phyloP scores from a whole-genome alignment of 176 grass and related monocot species.

The Stipa capillata region DNA sequence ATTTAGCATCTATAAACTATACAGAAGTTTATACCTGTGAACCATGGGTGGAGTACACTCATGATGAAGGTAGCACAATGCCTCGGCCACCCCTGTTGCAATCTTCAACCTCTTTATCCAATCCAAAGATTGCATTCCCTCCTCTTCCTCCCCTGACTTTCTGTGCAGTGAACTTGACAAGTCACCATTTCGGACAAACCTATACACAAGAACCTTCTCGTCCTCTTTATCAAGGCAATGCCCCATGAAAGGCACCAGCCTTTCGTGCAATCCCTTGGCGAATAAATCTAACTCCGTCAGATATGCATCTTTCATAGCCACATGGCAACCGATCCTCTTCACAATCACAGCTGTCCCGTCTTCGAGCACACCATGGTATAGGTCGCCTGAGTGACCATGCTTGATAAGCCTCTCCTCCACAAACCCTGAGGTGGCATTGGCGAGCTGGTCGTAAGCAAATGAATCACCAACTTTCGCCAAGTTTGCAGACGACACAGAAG shows the following conservation, averaged over 20 bases:
- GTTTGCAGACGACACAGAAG: constrained; percentile 27
- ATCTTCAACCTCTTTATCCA: constrained; percentile 99
- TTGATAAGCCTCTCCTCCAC: constrained; percentile 67
- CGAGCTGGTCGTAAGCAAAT: constrained; percentile 60
- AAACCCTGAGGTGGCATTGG: constrained; percentile 45
- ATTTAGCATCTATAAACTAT: constrained; percentile 1
- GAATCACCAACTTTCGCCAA: constrained; percentile 63
- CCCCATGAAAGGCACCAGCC: constrained; percentile 71
- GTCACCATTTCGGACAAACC: constrained; percentile 67
- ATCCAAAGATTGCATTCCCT: constrained; percentile 85
- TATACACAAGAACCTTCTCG: constrained; percentile 91
- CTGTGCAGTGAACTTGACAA: constrained; percentile 62
- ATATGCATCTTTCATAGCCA: constrained; percentile 54
- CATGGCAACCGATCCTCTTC: constrained; percentile 48
- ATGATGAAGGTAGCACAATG: constrained; percentile 89
- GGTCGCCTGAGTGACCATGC: constrained; percentile 65
- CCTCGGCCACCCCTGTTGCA: constrained; percentile 87
- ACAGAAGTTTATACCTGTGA: constrained; percentile 66
- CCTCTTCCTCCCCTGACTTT: constrained; percentile 67
- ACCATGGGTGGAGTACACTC: constrained; percentile 88
- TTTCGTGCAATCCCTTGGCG: constrained; percentile 54
- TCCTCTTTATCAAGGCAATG: constrained; percentile 64
- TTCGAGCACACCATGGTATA: constrained; percentile 67
- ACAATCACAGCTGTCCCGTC: constrained; percentile 53
- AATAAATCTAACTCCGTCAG: constrained; percentile 74